These are phyloP conservation scores for Carnegiea gigantea DNA, from an alignment of 179 eudicot genomes.

Conservation along the genomic window DNA sequence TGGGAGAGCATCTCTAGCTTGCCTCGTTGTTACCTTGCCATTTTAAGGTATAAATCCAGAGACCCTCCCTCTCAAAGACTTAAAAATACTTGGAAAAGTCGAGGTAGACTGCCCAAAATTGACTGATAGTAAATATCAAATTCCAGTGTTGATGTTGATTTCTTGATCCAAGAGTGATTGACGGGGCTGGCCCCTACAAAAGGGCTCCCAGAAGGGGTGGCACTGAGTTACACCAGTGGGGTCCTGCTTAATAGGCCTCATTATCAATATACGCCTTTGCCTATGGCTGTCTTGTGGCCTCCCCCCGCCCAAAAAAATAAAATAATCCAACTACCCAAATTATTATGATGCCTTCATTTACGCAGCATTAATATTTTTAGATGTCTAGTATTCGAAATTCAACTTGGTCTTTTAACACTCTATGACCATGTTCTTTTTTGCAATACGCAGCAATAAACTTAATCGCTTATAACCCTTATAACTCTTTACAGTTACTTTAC, in stretches of 20 bases:
- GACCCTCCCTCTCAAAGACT: neutral
- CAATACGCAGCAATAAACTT: no score
- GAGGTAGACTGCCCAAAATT: neutral
- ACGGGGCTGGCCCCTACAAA: conserved; percentile 31
- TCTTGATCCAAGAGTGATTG: conserved; percentile 24
- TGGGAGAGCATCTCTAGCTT: neutral
- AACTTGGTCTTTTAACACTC: no score
- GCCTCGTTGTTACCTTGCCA: neutral
- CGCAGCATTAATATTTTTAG: neutral
- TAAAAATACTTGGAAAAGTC: neutral
- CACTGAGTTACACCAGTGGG: conserved; percentile 21
- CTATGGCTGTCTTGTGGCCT: neutral
- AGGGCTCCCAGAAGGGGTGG: conserved; percentile 13
- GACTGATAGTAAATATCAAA: neutral
- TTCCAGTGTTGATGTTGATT: neutral
- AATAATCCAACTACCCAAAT: neutral
- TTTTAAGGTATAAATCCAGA: neutral
- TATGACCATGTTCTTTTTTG: no score
- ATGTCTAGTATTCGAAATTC: neutral
- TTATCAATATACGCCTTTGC: conserved; percentile 1
- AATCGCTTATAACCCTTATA: no score
- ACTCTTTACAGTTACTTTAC: no score
- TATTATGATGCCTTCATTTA: neutral
- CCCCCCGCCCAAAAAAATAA: neutral
- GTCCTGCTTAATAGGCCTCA: neutral